Percentiles rank a stretch among this genome's conserved stretches.
phyloP scores from a whole-genome alignment of 129 eudicot genomes.

The carrot (Daucus carota) region DH1_v3.0 NC_030383.2:51759001-51759500 shows the following conservation, averaged over 20 bases:
- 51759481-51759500: neutral
- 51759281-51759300: neutral
- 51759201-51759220: slow-evolving; percentile 17
- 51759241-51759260: neutral
- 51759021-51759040: slow-evolving; percentile 6
- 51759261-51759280: neutral
- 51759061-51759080: neutral
- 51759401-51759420: slow-evolving; percentile 5
- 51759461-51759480: slow-evolving; percentile 12
- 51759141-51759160: slow-evolving; percentile 11
- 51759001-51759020: slow-evolving; percentile 12
- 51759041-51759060: neutral
- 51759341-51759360: neutral
- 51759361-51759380: neutral
- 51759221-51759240: neutral
- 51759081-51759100: slow-evolving; percentile 12
- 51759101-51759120: slow-evolving; percentile 16
- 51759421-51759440: slow-evolving; percentile 19
- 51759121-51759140: slow-evolving; percentile 22
- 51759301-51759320: neutral
- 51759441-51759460: slow-evolving; percentile 24
- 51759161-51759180: slow-evolving; percentile 28
- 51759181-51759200: slow-evolving; percentile 21
- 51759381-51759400: neutral
- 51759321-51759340: slow-evolving; percentile 17